Evolutionary conservation across 805 yeast genomes (phyloP).

Genomic region (Kregervanrija pseudodelftensis): DNA sequence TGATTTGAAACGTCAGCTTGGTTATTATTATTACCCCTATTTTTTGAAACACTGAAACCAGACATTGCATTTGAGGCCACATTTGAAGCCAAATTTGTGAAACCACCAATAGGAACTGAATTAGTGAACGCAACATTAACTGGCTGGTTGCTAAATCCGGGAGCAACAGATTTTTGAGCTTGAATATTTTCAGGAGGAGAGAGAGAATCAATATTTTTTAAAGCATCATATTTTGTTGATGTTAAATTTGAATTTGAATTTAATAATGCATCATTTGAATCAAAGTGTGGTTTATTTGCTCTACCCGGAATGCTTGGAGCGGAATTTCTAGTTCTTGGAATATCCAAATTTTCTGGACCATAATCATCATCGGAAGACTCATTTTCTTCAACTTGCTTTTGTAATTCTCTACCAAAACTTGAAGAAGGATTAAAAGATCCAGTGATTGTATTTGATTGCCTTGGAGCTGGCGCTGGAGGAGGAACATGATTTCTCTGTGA

Average conservation of each 20-base stretch:
- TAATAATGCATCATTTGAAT: slow-evolving; percentile 15
- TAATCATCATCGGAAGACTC: slow-evolving; percentile 28
- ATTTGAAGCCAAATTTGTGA: slow-evolving; percentile 4
- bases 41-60: slow-evolving; percentile 5
- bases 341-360: slow-evolving; percentile 29
- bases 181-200: slow-evolving; percentile 1
- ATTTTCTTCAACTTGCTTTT: slow-evolving; percentile 24
- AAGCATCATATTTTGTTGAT: slow-evolving; percentile 41
- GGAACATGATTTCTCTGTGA: slow-evolving; percentile 19
- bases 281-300: slow-evolving; percentile 29
- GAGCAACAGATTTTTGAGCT: slow-evolving; percentile 1
- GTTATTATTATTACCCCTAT: not conserved
- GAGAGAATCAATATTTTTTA: slow-evolving; percentile 17
- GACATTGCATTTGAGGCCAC: slow-evolving; percentile 5
- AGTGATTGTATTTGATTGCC: slow-evolving; percentile 21
- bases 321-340: slow-evolving; percentile 14
- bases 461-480: slow-evolving; percentile 28
- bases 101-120: slow-evolving; percentile 4
- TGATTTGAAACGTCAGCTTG: slow-evolving; percentile 38
- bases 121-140: slow-evolving; percentile 11
- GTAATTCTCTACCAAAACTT: slow-evolving; percentile 71
- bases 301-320: slow-evolving; percentile 31
- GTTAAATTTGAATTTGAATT: slow-evolving; percentile 8
- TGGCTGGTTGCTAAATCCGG: slow-evolving; percentile 12
- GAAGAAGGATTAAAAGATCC: slow-evolving; percentile 72